These are phyloP conservation scores for Verticillium alfalfae DNA, from an alignment of 2,329 filamentous ascomycete species.

Conservation along the genomic window DNA sequence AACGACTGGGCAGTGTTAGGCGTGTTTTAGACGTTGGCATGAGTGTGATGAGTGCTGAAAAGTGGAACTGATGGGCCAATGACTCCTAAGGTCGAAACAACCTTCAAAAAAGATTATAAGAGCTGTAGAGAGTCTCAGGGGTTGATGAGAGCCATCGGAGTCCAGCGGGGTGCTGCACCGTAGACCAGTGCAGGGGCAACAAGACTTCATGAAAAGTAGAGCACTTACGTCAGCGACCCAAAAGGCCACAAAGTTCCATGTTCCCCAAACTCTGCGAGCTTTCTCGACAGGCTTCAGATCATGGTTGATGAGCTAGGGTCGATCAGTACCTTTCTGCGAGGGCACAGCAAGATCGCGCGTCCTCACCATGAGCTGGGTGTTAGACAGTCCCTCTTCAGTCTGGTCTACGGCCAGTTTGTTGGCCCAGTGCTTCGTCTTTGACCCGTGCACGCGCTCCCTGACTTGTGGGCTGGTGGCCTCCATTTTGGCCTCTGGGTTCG, in stretches of 20 bases:
- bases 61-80: no score
- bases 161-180: no score
- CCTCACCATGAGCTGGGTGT: conserved; percentile 69
- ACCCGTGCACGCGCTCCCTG: conserved; percentile 19
- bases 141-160: no score
- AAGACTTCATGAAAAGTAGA: background rate
- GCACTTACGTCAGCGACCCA: conserved; percentile 63
- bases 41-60: no score
- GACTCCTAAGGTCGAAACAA: no score
- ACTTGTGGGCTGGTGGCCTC: background rate
- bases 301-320: conserved; percentile 64
- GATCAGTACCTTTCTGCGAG: background rate
- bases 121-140: no score
- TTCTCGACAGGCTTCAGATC: conserved; percentile 79
- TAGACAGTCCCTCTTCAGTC: conserved; percentile 70
- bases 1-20: no score
- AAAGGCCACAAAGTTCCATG: conserved; percentile 85
- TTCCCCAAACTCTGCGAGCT: conserved; percentile 73
- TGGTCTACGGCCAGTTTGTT: conserved; percentile 63
- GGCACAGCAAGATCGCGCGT: no score
- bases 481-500: no score
- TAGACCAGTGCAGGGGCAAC: no score
- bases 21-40: no score
- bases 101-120: no score
- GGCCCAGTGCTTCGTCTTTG: conserved; percentile 34